Base-by-base conservation (phyloP, 495 filamentous ascomycete species). In the Friedmanniomyces simplex region DNA sequence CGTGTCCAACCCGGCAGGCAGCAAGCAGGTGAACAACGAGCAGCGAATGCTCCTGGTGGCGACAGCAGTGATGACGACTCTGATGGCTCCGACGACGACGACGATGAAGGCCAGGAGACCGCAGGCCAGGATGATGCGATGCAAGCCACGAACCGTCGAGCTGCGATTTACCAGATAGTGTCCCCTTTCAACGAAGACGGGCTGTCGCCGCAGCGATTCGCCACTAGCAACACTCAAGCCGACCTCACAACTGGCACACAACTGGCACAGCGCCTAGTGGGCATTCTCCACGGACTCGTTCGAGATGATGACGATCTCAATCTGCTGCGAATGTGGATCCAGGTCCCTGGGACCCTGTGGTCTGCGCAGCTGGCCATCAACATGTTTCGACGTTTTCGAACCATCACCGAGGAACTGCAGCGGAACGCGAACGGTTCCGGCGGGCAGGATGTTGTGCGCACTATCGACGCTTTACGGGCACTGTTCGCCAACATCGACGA, bases 401-500 rank as follows among this genome's bases (percentile, higher is more conserved):
- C 26, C 24, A 57, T 62, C 37, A 16, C 13, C 18, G 10, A 24
- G 16, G 20, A 18, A 10, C 54, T 62, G 11, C 21, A 39, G 2
- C n/a, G 28, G 20, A 55, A 58, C 39, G 21, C 13, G 22, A 25
- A 54, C 21, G 18, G 10, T 4, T 1, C 14, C 1, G 22, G 5
- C 10, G 59, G 55, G 16, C 32, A 52, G 13, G 51, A 50, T 30
- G 60, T 58, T 1, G 39, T 58, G 8, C 34, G 26, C 11, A 54
- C 60, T 0, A 37, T 62, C 16, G 43, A 42, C 43, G 43, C 30
- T 14, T 36, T 48, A 7, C 28, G 41, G 8, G 18, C 12, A 4
- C 41, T 62, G 18, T 49, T 32, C 32, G n/a, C 12, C 16, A 50
- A 55, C 26, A 54, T 58, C 42, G 49, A 52, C n/a, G 30, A 34